Base-by-base conservation (phyloP, 306 rosid genomes). In the Aeschynomene evenia region DNA sequence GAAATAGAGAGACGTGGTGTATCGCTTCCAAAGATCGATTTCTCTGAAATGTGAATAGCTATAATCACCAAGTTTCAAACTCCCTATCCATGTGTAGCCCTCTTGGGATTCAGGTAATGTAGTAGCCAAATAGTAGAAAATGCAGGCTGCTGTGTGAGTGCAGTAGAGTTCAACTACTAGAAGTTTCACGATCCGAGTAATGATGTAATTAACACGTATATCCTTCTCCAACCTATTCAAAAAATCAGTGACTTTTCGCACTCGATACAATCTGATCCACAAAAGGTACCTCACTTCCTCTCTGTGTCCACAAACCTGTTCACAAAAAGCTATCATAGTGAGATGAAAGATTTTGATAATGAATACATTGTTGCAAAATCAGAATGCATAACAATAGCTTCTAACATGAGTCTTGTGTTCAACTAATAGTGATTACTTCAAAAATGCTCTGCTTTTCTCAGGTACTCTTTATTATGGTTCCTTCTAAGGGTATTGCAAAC, bases 141-240 rank as follows among this genome's bases (percentile, higher is more conserved):
- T 91, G 88, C 99, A 94, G 51, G 99, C 99, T 15, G 97, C 99
- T 12, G 97, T 87, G 70, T 94, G 99, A 16, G 97, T 94, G 86
- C 99, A 94, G 71, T 91, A 94, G 75, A 94, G 92, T 69, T 94
- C 99, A 78, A 94, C 99, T 12, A 51, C 97, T 26, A 94, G 3
- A 62, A 94, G 96, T 81, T 94, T 94, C 28, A 81, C 43, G 79
- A 91, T 87, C 80, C 99, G 79, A 7, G 97, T 82, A 72, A 84
- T 84, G 76, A 84, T 77, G 62, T 94, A 94, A 61, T 87, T 94
- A 26, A 94, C 52, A 36, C 99, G 96, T 70, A 88, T 94, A 64
- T 94, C 97, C 87, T 94, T 94, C 86, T 94, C 99, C 65, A 91
- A 4, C 31, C 48, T 84, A 11, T 77, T 79, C 69, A 91, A 81